Base-by-base conservation (phyloP, 2,329 filamentous ascomycete species). In the Parastagonospora nodorum region DNA sequence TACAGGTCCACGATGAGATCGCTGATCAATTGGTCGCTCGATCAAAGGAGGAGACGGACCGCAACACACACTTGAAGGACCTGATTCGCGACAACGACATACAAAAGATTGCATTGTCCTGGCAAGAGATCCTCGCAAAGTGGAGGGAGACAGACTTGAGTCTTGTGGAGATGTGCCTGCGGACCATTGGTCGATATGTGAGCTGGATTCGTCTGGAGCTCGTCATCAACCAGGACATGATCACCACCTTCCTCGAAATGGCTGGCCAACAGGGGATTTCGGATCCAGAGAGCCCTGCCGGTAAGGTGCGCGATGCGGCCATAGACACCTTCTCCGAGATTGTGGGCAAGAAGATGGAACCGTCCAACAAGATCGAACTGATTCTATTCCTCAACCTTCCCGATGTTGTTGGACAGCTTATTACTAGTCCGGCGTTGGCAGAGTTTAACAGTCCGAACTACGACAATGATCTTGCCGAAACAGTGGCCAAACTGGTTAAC, bases 181-280 rank as follows among this genome's bases (percentile, higher is more conserved):
- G 88, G 75, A 88, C 92, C n/a, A 86, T 99, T 59, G 92, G 91
- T 32, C 94, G 93, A 73, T 99, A 94, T 93, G 92, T 96, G 53
- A 95, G 92, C 82, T 99, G 94, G 94, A 96, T 95, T 67, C 94
- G 97, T 69, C 97, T 99, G 64, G 89, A 89, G 43, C 80, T 99
- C 50, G 87, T 99, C 38, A 90, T 99, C 64, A 96, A 95, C 74
- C 68, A 75, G 45, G 59, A 88, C 46, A 94, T 96, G 83, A 85
- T 97, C 66, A 86, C 84, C 68, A 83, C 92, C 42, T 82, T 99
- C 51, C 88, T 97, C 66, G 89, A 94, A 59, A 84, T 97, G 58
- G 88, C 96, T 48, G 90, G 90, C n/a, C 88, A 73, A 80, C 85
- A 74, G 74, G 83, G 68, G 82, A 85, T 71, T 69, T 81, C 57